A percentile compares a stretch with the other conserved stretches of the same genome.
These are phyloP conservation scores for Xenosphaeropsis pyriputrescens DNA, from an alignment of 2,329 filamentous ascomycete species.

Conservation along the genomic window DNA sequence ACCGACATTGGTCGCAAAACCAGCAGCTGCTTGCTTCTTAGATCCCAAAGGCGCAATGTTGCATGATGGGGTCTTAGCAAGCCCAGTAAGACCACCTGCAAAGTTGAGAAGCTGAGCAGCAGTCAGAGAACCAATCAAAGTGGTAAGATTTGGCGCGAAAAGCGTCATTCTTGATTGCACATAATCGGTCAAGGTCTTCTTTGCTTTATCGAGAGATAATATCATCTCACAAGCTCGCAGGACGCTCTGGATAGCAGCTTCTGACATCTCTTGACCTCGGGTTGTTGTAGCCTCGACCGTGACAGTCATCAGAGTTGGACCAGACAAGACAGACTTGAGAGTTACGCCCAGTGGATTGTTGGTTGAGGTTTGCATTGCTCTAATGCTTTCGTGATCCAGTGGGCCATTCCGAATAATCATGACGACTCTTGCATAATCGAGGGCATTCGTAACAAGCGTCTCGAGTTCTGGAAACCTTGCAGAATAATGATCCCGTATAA, in stretches of 20 bases:
- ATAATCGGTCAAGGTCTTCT: constrained; percentile 77
- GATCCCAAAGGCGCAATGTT: constrained; percentile 86
- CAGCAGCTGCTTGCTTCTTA: constrained; percentile 66
- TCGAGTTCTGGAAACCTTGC: constrained; percentile 88
- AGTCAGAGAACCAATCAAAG: constrained; percentile 79
- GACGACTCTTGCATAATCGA: constrained; percentile 92
- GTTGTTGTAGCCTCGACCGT: constrained; percentile 89
- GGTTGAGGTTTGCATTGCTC: constrained; percentile 57
- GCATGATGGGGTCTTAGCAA: constrained; percentile 86
- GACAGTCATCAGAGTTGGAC: constrained; percentile 87
- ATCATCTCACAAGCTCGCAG: constrained; percentile 75
- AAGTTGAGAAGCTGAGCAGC: constrained; percentile 95
- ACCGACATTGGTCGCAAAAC: constrained; percentile 84
- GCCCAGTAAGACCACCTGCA: constrained; percentile 72
- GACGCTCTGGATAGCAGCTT: constrained; percentile 61
- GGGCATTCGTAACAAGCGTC: constrained; percentile 72
- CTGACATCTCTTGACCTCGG: constrained; percentile 61
- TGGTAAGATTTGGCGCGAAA: constrained; percentile 88
- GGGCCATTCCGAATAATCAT: constrained; percentile 87
- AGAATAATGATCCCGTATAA: constrained; percentile 91
- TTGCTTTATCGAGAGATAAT: constrained; percentile 74
- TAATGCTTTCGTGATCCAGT: constrained; percentile 68
- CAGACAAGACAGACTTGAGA: constrained; percentile 70
- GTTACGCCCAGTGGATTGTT: constrained; percentile 66
- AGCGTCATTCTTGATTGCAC: constrained; percentile 95